phyloP scores from a whole-genome alignment of 2,329 filamentous ascomycete species.

The Cercospora sp. region DNA sequence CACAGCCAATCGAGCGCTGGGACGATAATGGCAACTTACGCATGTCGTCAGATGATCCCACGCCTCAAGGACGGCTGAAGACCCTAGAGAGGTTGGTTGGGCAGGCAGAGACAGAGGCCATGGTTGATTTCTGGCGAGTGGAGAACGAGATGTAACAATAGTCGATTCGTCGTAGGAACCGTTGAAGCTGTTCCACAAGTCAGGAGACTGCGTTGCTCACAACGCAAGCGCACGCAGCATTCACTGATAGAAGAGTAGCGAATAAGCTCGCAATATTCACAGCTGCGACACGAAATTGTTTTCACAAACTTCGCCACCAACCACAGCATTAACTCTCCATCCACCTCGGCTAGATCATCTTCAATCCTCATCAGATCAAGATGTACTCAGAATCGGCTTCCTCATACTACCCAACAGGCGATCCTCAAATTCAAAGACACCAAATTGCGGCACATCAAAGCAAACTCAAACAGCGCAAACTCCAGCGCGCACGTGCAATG shows the following conservation, averaged over 20 bases:
- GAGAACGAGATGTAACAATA: constrained; percentile 30
- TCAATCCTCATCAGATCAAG: background rate
- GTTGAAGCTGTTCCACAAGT: background rate
- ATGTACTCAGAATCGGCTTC: background rate
- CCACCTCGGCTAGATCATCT: background rate
- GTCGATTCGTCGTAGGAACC: background rate
- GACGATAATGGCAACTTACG: constrained; percentile 30
- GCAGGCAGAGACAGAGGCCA: constrained; percentile 32
- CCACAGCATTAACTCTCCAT: background rate
- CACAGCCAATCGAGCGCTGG: constrained; percentile 6
- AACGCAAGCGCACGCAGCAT: background rate
- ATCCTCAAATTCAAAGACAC: background rate
- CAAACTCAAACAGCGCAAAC: background rate
- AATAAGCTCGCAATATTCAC: background rate
- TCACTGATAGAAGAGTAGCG: background rate
- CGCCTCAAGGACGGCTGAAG: constrained; percentile 24
- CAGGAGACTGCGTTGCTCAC: background rate
- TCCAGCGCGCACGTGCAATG: background rate
- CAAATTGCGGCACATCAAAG: background rate
- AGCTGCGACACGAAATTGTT: background rate
- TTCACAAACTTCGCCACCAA: background rate
- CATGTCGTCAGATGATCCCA: constrained; percentile 26
- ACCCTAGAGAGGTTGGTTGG: constrained; percentile 40
- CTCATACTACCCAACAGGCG: background rate
- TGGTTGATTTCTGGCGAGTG: constrained; percentile 43